These are phyloP conservation scores for Parachlorella kessleri DNA, from an alignment of 139 green algal genomes.

Conservation along the genomic window DNA sequence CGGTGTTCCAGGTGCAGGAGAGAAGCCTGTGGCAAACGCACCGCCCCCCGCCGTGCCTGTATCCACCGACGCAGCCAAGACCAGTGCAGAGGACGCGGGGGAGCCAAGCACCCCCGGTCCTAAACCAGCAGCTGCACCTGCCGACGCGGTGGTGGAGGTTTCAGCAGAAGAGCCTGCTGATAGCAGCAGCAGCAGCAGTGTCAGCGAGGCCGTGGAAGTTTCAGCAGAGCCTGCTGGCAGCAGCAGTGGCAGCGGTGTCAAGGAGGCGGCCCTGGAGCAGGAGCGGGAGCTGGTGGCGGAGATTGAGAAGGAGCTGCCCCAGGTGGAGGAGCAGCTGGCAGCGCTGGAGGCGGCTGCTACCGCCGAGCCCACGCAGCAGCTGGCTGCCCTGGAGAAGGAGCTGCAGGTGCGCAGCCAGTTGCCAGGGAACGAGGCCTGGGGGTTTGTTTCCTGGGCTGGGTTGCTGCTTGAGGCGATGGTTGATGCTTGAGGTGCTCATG, in stretches of 20 bases:
- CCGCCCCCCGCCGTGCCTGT: too few relatives aligned
- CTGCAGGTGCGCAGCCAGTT: too few relatives aligned
- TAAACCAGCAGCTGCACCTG: not conserved
- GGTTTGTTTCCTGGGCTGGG: too few relatives aligned
- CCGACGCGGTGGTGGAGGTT: not conserved
- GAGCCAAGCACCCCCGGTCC: not conserved
- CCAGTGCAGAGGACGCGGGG: too few relatives aligned
- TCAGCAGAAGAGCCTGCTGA: not conserved
- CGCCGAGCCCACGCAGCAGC: too few relatives aligned
- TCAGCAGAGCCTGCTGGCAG: not conserved
- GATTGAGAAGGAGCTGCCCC: constrained; percentile 4
- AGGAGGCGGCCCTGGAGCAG: not conserved
- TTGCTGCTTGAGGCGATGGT: too few relatives aligned
- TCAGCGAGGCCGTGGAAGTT: not conserved
- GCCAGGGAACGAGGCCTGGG: too few relatives aligned
- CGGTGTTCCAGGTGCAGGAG: too few relatives aligned
- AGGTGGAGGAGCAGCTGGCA: not conserved
- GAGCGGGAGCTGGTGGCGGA: constrained; percentile 1
- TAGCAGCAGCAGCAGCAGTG: not conserved
- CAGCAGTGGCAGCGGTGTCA: not conserved
- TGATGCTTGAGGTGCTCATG: too few relatives aligned
- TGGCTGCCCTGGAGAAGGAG: too few relatives aligned
- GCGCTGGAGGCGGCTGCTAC: not conserved
- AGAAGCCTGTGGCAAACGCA: too few relatives aligned
- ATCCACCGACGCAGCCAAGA: too few relatives aligned